A percentile compares a stretch with the other conserved stretches of the same genome.
Conservation (phyloP, 345 rosid species). For the Eucalyptus paniculata region DNA sequence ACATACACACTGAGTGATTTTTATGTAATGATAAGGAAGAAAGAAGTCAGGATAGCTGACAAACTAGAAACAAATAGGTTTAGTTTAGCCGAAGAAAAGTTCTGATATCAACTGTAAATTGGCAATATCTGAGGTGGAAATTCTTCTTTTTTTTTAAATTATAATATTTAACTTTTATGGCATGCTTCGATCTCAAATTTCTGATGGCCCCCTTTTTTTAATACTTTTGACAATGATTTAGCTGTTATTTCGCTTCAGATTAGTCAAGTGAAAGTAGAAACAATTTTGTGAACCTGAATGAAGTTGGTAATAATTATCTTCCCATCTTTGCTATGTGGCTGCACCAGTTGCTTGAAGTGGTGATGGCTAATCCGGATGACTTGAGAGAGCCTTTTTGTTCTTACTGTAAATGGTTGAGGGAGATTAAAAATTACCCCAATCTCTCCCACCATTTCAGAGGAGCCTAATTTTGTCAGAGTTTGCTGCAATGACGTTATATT, state of each 20-base stretch:
- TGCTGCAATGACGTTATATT: conserved; percentile 12
- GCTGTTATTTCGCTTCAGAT: background rate
- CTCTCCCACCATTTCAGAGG: conserved; percentile 79
- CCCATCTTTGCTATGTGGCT: conserved; percentile 50
- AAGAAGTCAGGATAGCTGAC: background rate
- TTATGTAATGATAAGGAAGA: background rate
- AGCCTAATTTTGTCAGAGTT: conserved; percentile 45
- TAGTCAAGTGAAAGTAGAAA: background rate
- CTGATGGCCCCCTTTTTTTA: background rate
- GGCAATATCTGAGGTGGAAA: background rate
- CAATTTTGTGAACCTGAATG: conserved; percentile 21
- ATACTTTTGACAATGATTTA: too few relatives aligned
- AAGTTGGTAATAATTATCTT: conserved; percentile 55
- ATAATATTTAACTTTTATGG: background rate
- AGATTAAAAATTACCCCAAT: conserved; percentile 84
- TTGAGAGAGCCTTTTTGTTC: conserved; percentile 82
- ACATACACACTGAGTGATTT: background rate
- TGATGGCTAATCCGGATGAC: conserved; percentile 78
- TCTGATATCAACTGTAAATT: background rate
- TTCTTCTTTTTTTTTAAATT: background rate
- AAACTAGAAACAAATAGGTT: background rate
- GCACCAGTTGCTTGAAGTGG: conserved; percentile 67
- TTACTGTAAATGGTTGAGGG: conserved; percentile 73
- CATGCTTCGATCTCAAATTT: background rate
- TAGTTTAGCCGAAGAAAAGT: background rate